Percentiles rank a stretch among this genome's conserved stretches.
Conservation (phyloP, 2,329 filamentous ascomycete species). For the Dactylellina parvicollis region DNA sequence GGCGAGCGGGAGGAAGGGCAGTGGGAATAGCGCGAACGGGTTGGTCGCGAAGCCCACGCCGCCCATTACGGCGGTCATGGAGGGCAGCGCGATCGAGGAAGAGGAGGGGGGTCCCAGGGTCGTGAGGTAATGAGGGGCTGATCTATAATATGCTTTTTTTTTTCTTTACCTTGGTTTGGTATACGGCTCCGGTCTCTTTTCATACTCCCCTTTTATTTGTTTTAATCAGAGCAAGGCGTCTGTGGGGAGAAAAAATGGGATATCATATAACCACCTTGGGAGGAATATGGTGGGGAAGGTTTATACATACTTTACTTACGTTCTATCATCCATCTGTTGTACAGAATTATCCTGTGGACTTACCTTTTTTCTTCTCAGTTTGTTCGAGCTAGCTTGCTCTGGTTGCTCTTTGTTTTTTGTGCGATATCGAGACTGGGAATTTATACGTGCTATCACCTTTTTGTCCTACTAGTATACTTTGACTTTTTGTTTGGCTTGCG, state of each 20-base stretch:
- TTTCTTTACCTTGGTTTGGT: neutral
- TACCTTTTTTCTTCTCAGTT: no score
- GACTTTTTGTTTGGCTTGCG: neutral
- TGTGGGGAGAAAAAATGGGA: neutral
- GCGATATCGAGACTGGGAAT: slow-evolving; percentile 14
- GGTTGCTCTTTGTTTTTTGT: neutral
- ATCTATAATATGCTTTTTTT: no score
- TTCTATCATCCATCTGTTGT: neutral
- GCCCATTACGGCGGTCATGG: slow-evolving; percentile 19
- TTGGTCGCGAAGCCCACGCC: slow-evolving; percentile 14
- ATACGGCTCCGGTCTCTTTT: neutral
- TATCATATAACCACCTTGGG: neutral
- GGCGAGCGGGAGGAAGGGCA: slow-evolving; percentile 43
- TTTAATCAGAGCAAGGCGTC: slow-evolving; percentile 18
- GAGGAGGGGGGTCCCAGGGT: slow-evolving; percentile 14
- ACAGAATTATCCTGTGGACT: no score
- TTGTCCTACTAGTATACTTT: neutral
- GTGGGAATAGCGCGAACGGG: slow-evolving; percentile 28
- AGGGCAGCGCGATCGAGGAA: slow-evolving; percentile 44
- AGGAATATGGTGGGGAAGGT: neutral
- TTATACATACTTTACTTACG: neutral
- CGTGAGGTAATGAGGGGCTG: neutral
- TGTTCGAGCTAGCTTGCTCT: no score
- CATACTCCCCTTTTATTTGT: neutral
- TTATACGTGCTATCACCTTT: neutral